A percentile compares a stretch with the other conserved stretches of the same genome.
These are phyloP conservation scores for Penicillium glabrum DNA, from an alignment of 2,329 filamentous ascomycete genomes.

Conservation along the genomic window DNA sequence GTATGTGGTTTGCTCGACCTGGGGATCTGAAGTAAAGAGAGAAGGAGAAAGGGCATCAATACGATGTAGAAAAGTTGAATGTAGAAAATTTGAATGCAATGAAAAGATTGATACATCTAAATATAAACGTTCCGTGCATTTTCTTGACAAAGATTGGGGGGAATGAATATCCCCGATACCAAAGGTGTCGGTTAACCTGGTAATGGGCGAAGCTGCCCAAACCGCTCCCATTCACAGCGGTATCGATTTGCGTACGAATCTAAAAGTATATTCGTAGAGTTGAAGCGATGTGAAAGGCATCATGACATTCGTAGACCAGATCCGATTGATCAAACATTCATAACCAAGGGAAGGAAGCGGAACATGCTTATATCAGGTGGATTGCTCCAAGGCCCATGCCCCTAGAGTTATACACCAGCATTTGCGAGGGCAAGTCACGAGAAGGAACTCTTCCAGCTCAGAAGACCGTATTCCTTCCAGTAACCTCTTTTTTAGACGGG, in stretches of 20 bases:
- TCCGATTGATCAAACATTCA: neutral
- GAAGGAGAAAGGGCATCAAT: neutral
- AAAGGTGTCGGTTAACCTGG: neutral
- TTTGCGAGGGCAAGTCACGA: neutral
- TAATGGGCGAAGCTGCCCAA: neutral
- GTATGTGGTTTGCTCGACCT: neutral
- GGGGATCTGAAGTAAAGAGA: neutral
- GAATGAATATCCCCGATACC: neutral
- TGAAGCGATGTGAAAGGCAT: conserved; percentile 7
- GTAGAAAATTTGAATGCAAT: neutral
- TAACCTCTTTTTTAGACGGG: conserved; percentile 61
- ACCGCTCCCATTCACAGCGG: neutral
- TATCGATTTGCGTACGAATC: neutral
- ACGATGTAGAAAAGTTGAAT: conserved; percentile 3
- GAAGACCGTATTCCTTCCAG: neutral
- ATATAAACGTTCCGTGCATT: neutral
- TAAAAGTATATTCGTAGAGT: neutral
- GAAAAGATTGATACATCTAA: conserved; percentile 6
- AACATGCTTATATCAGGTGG: neutral
- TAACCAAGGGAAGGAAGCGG: neutral
- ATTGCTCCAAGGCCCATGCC: neutral
- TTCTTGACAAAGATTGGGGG: neutral
- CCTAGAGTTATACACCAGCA: neutral
- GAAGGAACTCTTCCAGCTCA: neutral
- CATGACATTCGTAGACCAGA: conserved; percentile 10